Base-by-base conservation (phyloP, 2,329 filamentous ascomycete species). In the Cladosporium austrohemisphaericum region DNA sequence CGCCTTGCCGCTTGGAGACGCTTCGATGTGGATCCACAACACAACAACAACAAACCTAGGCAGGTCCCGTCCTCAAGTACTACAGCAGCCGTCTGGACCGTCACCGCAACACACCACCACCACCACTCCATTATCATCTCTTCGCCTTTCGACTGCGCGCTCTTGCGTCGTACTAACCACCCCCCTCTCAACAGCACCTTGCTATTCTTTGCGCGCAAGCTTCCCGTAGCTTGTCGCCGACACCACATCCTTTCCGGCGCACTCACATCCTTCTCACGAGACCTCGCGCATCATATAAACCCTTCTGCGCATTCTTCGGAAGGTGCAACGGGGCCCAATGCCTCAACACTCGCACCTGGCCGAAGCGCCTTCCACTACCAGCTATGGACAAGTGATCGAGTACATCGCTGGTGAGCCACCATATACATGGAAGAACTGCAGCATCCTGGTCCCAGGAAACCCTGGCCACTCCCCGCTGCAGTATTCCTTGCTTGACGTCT, bases 311-410 rank as follows among this genome's bases (percentile, higher is more conserved):
- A 29, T 19, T 38, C 44, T 20, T 28, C 25, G 26, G 9, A 18
- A 29, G 19, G 40, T 20, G 44, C 33, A 31, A 13, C 16, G 44
- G 32, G 44, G 44, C 25, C 18, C 44, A 47, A 47, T 47, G 44
- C 44, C 44, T 47, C 44, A 47, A 36, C 28, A 37, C 23, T 47
- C 44, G 32, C 23, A 38, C 23, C 18, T 54, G 26, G 56, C 58
- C 41, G 60, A 65, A 55, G 56, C 62, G 52, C 55, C 63, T 50
- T 58, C 61, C 50, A 41, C 31, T 23, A 72, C 64, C 67, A 86
- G 83, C 70, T 81, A 88, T 73, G 90, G 88, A 55, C 88, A 95
- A 74, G 83, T 95, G 61, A 91, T 96, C 66, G 91, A 96, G 76
- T 96, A 95, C 71, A 95, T 96, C 63, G 87, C 90, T 76, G 88